A percentile compares a stretch with the other conserved stretches of the same genome.
These are phyloP conservation scores for Barnettozyma vustinii DNA, from an alignment of 805 yeast genomes.

Conservation along the genomic window DNA sequence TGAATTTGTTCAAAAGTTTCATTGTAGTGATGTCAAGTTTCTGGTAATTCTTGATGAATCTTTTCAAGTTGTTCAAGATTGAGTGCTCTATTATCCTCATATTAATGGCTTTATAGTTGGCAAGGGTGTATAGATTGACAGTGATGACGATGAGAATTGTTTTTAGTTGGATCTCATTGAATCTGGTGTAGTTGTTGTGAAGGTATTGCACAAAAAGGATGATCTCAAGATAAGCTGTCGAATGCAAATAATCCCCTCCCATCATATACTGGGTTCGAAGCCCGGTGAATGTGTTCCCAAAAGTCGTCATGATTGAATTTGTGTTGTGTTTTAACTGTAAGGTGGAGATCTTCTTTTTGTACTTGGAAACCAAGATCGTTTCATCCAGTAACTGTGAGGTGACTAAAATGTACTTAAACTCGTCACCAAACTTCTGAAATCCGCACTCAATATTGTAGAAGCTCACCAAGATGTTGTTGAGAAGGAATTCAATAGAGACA, in stretches of 20 bases:
- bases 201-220: conserved; percentile 1
- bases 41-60: conserved; percentile 19
- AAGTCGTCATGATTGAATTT: neutral
- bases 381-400: conserved; percentile 44
- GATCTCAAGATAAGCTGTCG: neutral
- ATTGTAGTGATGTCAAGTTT: conserved; percentile 24
- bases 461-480: neutral
- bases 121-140: conserved; percentile 6
- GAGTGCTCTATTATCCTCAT: conserved; percentile 11
- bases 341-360: conserved; percentile 15
- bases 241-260: neutral
- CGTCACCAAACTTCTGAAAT: conserved; percentile 36
- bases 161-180: conserved; percentile 1
- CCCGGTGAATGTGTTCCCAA: conserved; percentile 2
- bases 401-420: conserved; percentile 44
- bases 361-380: conserved; percentile 26
- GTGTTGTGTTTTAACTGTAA: conserved; percentile 1
- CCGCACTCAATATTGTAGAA: conserved; percentile 9
- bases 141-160: conserved; percentile 4
- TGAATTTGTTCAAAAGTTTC: conserved; percentile 25
- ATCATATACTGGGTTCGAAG: neutral
- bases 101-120: conserved; percentile 3
- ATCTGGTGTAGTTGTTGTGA: conserved; percentile 3
- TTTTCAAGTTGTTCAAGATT: conserved; percentile 13
- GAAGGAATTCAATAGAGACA: neutral